Conservation (phyloP, 352 stramenopile genomes). For the Blastocystis sp. region DNA sequence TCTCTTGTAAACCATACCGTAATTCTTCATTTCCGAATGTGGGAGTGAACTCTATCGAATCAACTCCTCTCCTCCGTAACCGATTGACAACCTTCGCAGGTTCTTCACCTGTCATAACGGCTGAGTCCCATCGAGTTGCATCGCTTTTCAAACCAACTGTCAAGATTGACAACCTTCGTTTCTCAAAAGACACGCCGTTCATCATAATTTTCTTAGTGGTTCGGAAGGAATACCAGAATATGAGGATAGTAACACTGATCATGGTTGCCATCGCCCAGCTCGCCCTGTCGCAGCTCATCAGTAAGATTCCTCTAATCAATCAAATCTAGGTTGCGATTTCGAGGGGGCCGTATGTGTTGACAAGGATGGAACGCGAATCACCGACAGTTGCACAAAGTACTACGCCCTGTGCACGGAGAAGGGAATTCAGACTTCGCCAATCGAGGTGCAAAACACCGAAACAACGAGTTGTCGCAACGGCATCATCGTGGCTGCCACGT, state of each 20-base stretch:
- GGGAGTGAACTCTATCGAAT: too few species aligned
- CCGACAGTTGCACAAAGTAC: conserved; percentile 32
- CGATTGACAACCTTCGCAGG: too few species aligned
- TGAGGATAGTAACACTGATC: neutral
- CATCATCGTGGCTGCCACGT: conserved; percentile 36
- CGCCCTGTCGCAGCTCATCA: neutral
- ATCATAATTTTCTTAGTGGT: neutral
- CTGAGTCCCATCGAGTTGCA: too few species aligned
- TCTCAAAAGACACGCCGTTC: neutral
- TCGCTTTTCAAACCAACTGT: too few species aligned
- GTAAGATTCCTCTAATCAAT: neutral
- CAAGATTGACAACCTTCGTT: conserved; percentile 39
- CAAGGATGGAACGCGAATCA: neutral
- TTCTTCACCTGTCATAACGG: too few species aligned
- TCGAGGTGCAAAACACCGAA: conserved; percentile 7
- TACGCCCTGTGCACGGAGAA: conserved; percentile 47
- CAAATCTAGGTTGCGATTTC: conserved; percentile 22
- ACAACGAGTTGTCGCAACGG: conserved; percentile 24
- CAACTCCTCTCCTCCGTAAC: too few species aligned
- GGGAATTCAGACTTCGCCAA: conserved; percentile 4
- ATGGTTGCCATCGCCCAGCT: neutral
- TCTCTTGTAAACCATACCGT: too few species aligned
- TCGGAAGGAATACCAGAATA: neutral
- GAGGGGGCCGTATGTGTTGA: conserved; percentile 46
- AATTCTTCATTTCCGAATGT: too few species aligned